These are phyloP conservation scores for Paramecium sexaurelia DNA, from an alignment of 73 alveolate genomes.

Conservation along the genomic window DNA sequence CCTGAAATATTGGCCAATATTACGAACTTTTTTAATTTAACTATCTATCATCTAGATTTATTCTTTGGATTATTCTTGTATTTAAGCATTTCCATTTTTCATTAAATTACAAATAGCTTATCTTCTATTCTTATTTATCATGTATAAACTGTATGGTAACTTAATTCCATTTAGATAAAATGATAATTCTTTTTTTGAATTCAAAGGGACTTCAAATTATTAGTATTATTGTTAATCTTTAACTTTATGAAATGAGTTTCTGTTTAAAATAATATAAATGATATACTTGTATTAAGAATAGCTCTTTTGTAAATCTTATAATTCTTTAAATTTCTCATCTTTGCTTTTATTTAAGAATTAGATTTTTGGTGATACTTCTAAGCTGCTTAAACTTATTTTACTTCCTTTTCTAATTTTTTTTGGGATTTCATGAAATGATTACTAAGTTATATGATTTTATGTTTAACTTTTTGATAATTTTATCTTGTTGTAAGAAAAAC, in stretches of 20 bases:
- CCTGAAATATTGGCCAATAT: neutral
- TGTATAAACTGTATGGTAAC: slow-evolving; percentile 22
- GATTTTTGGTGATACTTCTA: neutral
- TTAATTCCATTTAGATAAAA: neutral
- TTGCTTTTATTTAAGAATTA: neutral
- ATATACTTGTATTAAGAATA: neutral
- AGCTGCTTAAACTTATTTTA: neutral
- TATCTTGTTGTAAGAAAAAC: neutral
- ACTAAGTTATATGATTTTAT: neutral
- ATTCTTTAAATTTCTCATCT: neutral
- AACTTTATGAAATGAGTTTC: neutral
- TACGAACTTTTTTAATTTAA: slow-evolving; percentile 5
- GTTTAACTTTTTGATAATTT: neutral
- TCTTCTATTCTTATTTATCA: neutral
- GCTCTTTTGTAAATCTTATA: neutral
- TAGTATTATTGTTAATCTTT: neutral
- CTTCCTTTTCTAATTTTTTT: slow-evolving; percentile 18
- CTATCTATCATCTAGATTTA: neutral
- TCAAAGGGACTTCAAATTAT: neutral
- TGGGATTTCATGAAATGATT: neutral
- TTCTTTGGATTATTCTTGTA: neutral
- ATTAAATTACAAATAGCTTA: neutral
- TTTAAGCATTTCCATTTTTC: neutral
- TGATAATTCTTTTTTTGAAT: neutral
- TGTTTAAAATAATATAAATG: neutral